phyloP scores from a whole-genome alignment of 805 yeast genomes.

The Metschnikowia lachancei region DNA sequence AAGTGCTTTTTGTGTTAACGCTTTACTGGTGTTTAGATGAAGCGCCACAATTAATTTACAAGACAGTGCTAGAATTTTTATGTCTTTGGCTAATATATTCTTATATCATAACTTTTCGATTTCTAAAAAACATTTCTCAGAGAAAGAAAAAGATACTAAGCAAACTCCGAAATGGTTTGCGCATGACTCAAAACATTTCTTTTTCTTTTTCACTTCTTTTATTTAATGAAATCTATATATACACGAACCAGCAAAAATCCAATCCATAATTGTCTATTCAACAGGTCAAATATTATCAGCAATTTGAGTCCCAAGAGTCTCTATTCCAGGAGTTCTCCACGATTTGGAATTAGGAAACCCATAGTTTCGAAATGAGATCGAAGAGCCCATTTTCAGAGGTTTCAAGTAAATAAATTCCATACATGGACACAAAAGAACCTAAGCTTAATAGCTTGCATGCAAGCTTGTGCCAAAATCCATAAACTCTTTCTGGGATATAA shows the following conservation, averaged over 20 bases:
- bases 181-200: no score
- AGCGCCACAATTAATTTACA: no score
- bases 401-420: slow-evolving; percentile 81
- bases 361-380: slow-evolving; percentile 58
- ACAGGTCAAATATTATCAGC: neutral
- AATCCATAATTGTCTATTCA: neutral
- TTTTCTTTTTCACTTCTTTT: neutral
- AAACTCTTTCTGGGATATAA: slow-evolving; percentile 84
- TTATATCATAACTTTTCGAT: no score
- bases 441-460: slow-evolving; percentile 66
- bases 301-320: neutral
- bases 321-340: neutral
- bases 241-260: neutral
- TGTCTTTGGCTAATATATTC: no score
- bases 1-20: no score
- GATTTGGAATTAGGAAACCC: slow-evolving; percentile 46
- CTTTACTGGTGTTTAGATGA: no score
- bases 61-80: no score
- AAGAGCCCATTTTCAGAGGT: slow-evolving; percentile 77
- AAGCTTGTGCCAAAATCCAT: slow-evolving; percentile 68
- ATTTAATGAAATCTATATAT: neutral
- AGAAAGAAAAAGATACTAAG: no score
- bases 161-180: no score
- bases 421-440: slow-evolving; percentile 68
- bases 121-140: no score